These are phyloP conservation scores for Thuidium tamariscinum DNA, from an alignment of 225 moss, liverwort and hornwort species.

Conservation along the genomic window DNA sequence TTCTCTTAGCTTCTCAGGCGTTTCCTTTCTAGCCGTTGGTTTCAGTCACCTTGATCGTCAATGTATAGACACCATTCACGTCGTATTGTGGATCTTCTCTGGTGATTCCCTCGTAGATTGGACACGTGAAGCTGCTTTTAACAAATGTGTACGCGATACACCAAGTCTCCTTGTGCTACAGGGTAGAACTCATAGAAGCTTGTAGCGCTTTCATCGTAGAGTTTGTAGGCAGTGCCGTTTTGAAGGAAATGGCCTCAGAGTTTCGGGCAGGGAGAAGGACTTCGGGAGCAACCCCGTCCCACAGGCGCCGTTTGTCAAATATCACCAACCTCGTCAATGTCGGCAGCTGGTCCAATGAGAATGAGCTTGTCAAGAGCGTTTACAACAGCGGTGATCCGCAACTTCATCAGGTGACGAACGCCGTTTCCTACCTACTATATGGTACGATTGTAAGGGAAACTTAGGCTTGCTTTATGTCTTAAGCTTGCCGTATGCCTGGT, in stretches of 20 bases:
- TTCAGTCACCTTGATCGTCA: neutral
- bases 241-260: constrained; percentile 28
- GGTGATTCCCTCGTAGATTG: neutral
- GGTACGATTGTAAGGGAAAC: neutral
- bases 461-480: neutral
- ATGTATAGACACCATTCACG: neutral
- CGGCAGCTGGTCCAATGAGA: constrained; percentile 37
- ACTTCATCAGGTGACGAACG: constrained; percentile 31
- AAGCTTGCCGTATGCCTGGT: neutral
- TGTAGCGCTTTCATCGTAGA: neutral
- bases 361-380: constrained; percentile 34
- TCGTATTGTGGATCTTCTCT: neutral
- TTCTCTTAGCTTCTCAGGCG: neutral
- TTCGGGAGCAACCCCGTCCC: constrained; percentile 15
- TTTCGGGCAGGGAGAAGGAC: constrained; percentile 22
- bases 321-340: constrained; percentile 40
- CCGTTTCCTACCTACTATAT: neutral
- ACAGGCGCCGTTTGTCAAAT: constrained; percentile 41
- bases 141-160: neutral
- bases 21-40: neutral
- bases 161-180: neutral
- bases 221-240: neutral
- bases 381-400: constrained; percentile 25
- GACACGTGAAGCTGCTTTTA: neutral
- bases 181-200: neutral